Conservation (phyloP, 2,329 filamentous ascomycete species). For the Thermoascus crustaceus region DNA sequence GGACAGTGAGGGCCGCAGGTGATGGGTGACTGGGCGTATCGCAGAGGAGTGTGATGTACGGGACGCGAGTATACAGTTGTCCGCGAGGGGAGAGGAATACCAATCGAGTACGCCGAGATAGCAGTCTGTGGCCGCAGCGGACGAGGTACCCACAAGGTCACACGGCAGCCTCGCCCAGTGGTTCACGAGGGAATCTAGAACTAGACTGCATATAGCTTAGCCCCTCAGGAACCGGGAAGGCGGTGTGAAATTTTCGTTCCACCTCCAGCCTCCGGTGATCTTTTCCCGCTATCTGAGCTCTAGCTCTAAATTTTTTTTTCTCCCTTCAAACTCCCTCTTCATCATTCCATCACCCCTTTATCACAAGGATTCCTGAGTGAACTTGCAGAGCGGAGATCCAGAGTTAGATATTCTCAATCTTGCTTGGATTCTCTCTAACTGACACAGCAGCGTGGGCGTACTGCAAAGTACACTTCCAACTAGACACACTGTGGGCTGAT, state of each 20-base stretch:
- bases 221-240: constrained; percentile 16
- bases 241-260: constrained; percentile 19
- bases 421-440: constrained; percentile 16
- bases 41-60: not conserved
- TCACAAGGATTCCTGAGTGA: constrained; percentile 3
- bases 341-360: constrained; percentile 7
- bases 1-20: not conserved
- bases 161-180: too few relatives aligned
- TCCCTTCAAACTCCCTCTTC: constrained; percentile 15
- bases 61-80: not conserved
- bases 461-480: constrained; percentile 27
- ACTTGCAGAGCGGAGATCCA: too few relatives aligned
- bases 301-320: constrained; percentile 18
- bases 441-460: constrained; percentile 26
- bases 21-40: not conserved
- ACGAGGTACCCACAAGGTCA: not conserved
- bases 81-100: not conserved
- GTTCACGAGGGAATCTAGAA: too few relatives aligned
- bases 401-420: constrained; percentile 13
- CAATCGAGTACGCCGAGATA: not conserved
- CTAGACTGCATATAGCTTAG: not conserved
- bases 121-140: not conserved
- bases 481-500: constrained; percentile 18
- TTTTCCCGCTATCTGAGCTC: constrained; percentile 24
- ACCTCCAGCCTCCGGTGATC: constrained; percentile 21